Base-by-base conservation (phyloP, 2,329 filamentous ascomycete species). In the Diaporthe eres region DNA sequence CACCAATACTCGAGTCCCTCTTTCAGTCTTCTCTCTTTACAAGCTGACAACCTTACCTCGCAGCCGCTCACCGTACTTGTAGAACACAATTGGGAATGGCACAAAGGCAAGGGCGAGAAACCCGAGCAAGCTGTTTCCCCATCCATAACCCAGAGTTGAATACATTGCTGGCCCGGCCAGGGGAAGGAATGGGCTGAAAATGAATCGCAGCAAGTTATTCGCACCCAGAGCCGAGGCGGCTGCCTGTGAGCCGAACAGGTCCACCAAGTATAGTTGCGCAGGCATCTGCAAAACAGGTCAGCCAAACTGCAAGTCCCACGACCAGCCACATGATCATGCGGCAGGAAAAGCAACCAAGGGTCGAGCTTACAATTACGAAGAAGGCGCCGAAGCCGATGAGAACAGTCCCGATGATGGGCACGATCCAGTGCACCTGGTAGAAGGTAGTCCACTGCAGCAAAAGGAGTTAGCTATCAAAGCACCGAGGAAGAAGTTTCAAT, bases 151-250 rank as follows among this genome's bases (percentile, higher is more conserved):
- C 5, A 76, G 47, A 4, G 49, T 37, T 12, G 22, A 19, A 25
- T 73, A 76, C 71, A 76, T 57, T 12, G 74, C 19, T 9, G 82
- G 84, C 4, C 89, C 90, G 80, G 91, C 91, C 1, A 92, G 83
- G 0, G 90, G 90, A 81, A 92, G 92, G 1, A 86, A 87, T 0
- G 89, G 87, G 75, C 89, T 90, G 74, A 92, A 90, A 7, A 90
- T 78, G 0, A 88, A 90, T 75, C 90, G 86, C 12, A 92, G 82
- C 39, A 92, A 17, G 42, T 71, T 79, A 60, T 81, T 80, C 2
- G 84, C 83, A 1, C 83, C 83, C 5, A 82, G 79, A 9, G 81
- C 82, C 1, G 83, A 85, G 1, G 84, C 84, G 2, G 84, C 82
- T 58, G 82, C 83, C 2, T 73, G 77, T 9, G 80, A 80, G 28